Evolutionary conservation across 805 yeast species (phyloP).

Genomic region (Schwanniomyces yamadae): DNA sequence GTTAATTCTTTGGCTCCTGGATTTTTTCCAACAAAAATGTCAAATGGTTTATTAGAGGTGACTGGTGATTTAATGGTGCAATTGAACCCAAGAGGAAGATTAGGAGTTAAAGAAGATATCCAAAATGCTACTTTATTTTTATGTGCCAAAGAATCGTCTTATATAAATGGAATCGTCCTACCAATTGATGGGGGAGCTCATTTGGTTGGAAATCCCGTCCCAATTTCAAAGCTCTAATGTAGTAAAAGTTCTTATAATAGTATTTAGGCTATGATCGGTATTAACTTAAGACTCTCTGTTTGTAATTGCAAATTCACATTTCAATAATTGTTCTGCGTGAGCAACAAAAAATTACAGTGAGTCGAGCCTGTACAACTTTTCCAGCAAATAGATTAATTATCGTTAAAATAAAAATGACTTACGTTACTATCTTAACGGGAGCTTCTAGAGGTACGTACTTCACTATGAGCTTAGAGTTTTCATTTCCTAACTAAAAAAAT

Average conservation of each 20-base stretch:
- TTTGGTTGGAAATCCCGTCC: constrained; percentile 25
- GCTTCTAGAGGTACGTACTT: constrained; percentile 53
- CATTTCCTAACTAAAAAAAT: constrained; percentile 1
- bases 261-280: too few relatives aligned
- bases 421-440: constrained; percentile 53
- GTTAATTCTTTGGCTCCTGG: constrained; percentile 77
- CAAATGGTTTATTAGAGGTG: constrained; percentile 57
- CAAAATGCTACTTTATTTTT: constrained; percentile 56
- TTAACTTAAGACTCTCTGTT: too few relatives aligned
- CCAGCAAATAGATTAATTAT: too few relatives aligned
- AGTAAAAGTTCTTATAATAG: too few relatives aligned
- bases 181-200: constrained; percentile 73
- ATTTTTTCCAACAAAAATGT: constrained; percentile 74
- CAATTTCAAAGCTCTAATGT: constrained; percentile 1
- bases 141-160: constrained; percentile 52
- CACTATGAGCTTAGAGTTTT: neutral
- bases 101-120: constrained; percentile 62
- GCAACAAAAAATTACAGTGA: too few relatives aligned
- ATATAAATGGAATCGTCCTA: constrained; percentile 64
- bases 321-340: too few relatives aligned
- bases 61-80: constrained; percentile 48
- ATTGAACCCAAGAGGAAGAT: constrained; percentile 59
- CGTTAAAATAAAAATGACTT: constrained; percentile 18
- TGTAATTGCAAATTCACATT: too few relatives aligned
- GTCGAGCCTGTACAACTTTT: too few relatives aligned